Evolutionary conservation across 495 filamentous ascomycete species (phyloP), one percentile per base, ranked within the genome.

Genomic region (Penicillium angulare): DNA sequence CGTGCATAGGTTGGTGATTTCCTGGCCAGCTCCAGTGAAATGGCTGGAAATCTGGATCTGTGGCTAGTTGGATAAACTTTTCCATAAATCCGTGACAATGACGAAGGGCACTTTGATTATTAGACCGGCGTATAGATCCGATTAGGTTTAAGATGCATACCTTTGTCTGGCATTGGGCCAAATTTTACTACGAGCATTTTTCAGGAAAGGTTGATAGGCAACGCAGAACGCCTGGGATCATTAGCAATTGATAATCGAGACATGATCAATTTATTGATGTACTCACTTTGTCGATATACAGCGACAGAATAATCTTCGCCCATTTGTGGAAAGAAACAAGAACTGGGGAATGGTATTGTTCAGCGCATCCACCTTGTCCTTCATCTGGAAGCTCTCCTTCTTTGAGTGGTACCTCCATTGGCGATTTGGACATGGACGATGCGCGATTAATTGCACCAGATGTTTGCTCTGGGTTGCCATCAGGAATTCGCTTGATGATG

Each of bases 21-120:
- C 66, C 79, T 8, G 79, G 78, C 67, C 77, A 81, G 55, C 76
- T 79, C 79, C 79, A 82, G n/a, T 78, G 75, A 36, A 80, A 82
- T 1, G 79, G 77, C 41, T 79, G 76, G 44, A 81, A 82, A 22
- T 76, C 68, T 5, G 75, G 68, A 33, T 79, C 74, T 3, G 73
- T 77, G 2, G 77, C 73, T 18, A 82, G 65, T 15, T 76, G 66
- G 26, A 81, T 71, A 45, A 81, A 81, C 35, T 78, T 79, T 18
- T 74, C 74, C 67, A 81, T 77, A 53, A 80, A 81, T 0, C 75
- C 76, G 59, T 79, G 74, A 43, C 77, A 80, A 45, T 78, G 74
- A 13, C 75, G 78, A 36, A 81, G 62, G 13, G 79, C 79, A 51
- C 78, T 80, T 49, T 4, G 24, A 18, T n/a, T 21, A 24, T 67